Evolutionary conservation across 495 filamentous ascomycete genomes (phyloP).

Genomic region (Daldinia concentrica): DNA sequence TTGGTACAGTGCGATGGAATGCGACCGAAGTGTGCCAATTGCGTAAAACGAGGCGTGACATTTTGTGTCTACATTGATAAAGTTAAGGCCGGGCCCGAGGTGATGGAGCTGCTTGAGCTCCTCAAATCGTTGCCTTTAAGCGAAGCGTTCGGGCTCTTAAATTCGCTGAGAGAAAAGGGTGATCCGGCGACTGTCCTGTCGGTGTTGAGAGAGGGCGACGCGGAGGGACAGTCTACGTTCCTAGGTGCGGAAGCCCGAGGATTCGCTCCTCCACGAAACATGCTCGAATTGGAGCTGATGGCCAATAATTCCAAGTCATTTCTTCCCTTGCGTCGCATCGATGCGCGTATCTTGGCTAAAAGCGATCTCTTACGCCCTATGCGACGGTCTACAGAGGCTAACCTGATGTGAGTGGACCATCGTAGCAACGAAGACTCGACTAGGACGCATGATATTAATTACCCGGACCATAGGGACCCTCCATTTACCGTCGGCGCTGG

Average conservation of each 20-base stretch:
- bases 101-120: conserved; percentile 25
- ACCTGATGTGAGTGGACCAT: conserved; percentile 1
- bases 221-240: not conserved
- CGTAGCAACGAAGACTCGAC: not conserved
- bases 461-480: not conserved
- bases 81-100: conserved; percentile 15
- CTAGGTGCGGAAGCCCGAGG: not conserved
- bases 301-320: conserved; percentile 13
- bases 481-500: not conserved
- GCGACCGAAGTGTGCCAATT: conserved; percentile 16
- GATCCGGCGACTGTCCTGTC: conserved; percentile 10
- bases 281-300: conserved; percentile 28
- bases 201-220: not conserved
- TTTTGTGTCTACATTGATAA: conserved; percentile 23
- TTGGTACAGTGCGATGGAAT: conserved; percentile 18
- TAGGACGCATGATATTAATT: not conserved
- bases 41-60: not conserved
- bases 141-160: conserved; percentile 3
- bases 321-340: conserved; percentile 9
- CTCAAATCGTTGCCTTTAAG: conserved; percentile 15
- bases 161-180: not conserved
- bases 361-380: conserved; percentile 24
- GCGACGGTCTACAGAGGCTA: not conserved
- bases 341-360: conserved; percentile 10
- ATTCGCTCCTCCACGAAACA: not conserved